These are phyloP conservation scores for Podaxis sp. DNA, from an alignment of 768 basidiomycete species.

Conservation along the genomic window DNA sequence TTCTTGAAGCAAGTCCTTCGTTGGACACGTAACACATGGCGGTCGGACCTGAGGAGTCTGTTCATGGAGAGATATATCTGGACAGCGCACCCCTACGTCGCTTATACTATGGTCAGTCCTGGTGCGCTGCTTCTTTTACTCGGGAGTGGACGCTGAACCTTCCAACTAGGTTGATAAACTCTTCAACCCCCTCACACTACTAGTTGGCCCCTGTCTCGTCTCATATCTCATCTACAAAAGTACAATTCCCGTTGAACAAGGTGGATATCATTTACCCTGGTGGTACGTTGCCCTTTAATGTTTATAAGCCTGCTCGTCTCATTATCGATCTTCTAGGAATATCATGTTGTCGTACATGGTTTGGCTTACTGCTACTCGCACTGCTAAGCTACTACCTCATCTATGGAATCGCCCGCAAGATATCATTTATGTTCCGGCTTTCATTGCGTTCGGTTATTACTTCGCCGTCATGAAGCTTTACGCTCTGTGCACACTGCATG, in stretches of 20 bases:
- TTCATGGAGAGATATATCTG: conserved; percentile 88
- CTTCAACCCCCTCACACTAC: conserved; percentile 82
- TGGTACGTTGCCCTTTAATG: conserved; percentile 45
- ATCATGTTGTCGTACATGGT: conserved; percentile 62
- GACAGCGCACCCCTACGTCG: conserved; percentile 87
- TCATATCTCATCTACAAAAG: conserved; percentile 74
- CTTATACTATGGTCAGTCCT: conserved; percentile 85
- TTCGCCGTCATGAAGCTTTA: conserved; percentile 95
- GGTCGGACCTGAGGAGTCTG: conserved; percentile 81
- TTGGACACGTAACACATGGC: conserved; percentile 95
- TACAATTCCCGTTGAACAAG: conserved; percentile 58
- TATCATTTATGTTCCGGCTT: conserved; percentile 79
- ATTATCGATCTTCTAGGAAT: conserved; percentile 42
- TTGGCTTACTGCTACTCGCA: conserved; percentile 69
- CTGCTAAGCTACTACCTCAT: conserved; percentile 80
- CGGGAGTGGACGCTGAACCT: conserved; percentile 1
- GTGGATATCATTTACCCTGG: conserved; percentile 79
- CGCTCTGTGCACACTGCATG: conserved; percentile 85
- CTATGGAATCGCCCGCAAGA: conserved; percentile 74
- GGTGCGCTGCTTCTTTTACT: conserved; percentile 30
- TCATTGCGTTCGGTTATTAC: conserved; percentile 88
- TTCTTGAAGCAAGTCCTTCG: conserved; percentile 91
- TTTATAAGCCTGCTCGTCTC: not conserved
- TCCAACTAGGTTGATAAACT: conserved; percentile 68
- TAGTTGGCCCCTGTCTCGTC: conserved; percentile 81